phyloP scores from a whole-genome alignment of 257 asterid genomes.

The Solanum appendiculatum region DNA sequence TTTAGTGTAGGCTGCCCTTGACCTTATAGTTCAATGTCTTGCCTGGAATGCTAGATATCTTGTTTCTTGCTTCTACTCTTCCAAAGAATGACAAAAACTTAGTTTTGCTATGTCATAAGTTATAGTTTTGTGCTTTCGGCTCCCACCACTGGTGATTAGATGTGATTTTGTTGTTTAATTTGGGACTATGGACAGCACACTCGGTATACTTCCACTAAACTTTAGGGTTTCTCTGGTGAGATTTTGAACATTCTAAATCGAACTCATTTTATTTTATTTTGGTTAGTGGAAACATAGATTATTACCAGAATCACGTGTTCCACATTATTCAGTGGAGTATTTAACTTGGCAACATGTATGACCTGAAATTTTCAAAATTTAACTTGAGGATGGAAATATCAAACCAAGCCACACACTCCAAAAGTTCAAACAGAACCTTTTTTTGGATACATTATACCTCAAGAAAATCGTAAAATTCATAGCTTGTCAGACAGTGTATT shows the following conservation, averaged over 20 bases:
- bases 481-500: neutral
- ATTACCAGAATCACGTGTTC: neutral
- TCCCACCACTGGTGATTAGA: neutral
- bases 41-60: neutral
- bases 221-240: neutral
- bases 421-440: neutral
- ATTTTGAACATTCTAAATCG: neutral
- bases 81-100: neutral
- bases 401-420: neutral
- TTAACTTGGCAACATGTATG: neutral
- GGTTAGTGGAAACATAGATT: neutral
- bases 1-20: neutral
- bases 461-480: neutral
- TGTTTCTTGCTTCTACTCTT: neutral
- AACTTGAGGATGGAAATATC: neutral
- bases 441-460: neutral
- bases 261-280: neutral
- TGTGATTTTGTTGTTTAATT: neutral
- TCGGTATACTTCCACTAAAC: neutral
- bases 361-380: neutral
- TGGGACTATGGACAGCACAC: neutral
- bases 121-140: neutral
- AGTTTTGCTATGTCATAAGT: neutral
- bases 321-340: neutral
- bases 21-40: neutral